Percentiles rank a stretch among this genome's conserved stretches.
These are phyloP conservation scores for Thalassiosira mediterranea DNA, from an alignment of 352 stramenopile species.

Conservation along the genomic window DNA sequence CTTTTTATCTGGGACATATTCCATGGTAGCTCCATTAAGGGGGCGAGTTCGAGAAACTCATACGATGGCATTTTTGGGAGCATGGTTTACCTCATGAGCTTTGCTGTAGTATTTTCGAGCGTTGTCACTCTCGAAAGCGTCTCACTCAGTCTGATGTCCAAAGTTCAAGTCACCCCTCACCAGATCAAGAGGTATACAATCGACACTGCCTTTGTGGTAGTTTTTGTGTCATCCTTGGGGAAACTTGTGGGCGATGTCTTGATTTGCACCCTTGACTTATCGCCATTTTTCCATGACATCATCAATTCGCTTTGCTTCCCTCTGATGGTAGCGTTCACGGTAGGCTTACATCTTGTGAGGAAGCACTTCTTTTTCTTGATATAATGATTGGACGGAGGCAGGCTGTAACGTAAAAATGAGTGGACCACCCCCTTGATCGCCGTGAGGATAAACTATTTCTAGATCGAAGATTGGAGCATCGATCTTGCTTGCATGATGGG, in stretches of 20 bases:
- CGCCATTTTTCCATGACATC: constrained; percentile 71
- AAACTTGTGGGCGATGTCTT: constrained; percentile 62
- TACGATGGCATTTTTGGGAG: constrained; percentile 76
- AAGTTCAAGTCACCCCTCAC: constrained; percentile 52
- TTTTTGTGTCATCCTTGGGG: constrained; percentile 55
- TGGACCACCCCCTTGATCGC: no score
- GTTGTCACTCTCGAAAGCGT: constrained; percentile 55
- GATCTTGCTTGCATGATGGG: no score
- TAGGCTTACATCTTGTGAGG: constrained; percentile 58
- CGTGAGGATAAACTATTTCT: no score
- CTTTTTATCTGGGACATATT: constrained; percentile 59
- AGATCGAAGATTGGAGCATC: no score
- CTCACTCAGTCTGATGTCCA: constrained; percentile 72
- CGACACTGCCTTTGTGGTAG: constrained; percentile 66
- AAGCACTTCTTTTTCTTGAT: constrained; percentile 83
- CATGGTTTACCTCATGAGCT: constrained; percentile 66
- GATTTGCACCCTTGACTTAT: constrained; percentile 61
- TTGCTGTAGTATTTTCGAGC: constrained; percentile 56
- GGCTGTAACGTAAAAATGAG: no score
- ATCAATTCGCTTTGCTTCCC: constrained; percentile 73
- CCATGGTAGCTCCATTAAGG: constrained; percentile 33
- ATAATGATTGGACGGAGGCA: no score
- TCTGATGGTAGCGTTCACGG: constrained; percentile 53
- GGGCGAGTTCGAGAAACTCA: constrained; percentile 23
- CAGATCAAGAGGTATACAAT: constrained; percentile 54